These are phyloP conservation scores for Triticum monococcum DNA, from an alignment of 176 grass and related monocot genomes.

Conservation along the genomic window DNA sequence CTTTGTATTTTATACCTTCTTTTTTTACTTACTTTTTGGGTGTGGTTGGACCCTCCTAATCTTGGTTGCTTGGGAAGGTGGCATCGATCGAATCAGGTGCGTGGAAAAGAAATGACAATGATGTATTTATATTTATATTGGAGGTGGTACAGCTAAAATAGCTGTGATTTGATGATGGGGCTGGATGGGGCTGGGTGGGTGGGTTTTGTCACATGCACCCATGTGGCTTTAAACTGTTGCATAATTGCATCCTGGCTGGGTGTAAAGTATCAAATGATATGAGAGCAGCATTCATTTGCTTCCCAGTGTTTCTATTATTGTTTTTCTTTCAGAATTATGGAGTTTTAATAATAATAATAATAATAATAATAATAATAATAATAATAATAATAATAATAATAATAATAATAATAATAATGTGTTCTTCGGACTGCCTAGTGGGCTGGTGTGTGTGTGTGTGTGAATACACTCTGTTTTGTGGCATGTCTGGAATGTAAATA, in stretches of 20 bases:
- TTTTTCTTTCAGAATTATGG: neutral
- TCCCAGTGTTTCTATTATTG: neutral
- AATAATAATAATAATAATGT: neutral
- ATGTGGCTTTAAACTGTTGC: constrained; percentile 2
- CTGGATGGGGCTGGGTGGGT: neutral
- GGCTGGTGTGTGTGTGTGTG: no score
- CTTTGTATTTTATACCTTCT: neutral
- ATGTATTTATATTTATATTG: neutral
- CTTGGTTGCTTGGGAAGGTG: constrained; percentile 41
- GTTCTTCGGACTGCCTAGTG: neutral
- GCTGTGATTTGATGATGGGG: neutral
- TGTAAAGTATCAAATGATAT: neutral
- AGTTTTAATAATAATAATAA: neutral
- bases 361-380: neutral
- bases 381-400: neutral
- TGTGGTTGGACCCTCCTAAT: constrained; percentile 44
- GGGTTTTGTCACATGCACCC: constrained; percentile 17
- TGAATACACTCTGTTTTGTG: neutral
- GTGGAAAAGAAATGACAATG: constrained; percentile 16
- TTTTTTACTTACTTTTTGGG: neutral
- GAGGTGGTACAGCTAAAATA: neutral
- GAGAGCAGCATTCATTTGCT: neutral
- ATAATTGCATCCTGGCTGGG: neutral
- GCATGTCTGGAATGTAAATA: neutral
- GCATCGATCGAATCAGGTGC: constrained; percentile 30